Base-by-base conservation (phyloP, 2,329 filamentous ascomycete genomes). In the Microcyclospora tardicrescens region DNA sequence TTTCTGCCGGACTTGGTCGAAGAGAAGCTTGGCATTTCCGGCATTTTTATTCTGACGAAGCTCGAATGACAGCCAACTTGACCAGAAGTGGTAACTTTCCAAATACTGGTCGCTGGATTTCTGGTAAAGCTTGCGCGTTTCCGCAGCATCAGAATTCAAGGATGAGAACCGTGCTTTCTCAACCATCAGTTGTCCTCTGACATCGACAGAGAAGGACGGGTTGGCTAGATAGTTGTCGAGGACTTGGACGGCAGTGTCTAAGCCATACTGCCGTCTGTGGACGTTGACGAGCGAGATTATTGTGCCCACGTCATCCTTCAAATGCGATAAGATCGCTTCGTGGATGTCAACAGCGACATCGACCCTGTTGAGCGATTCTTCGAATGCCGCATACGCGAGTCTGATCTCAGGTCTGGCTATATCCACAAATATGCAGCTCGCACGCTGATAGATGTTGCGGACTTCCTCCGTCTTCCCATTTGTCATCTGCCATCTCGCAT, bases 381-480 rank as follows among this genome's bases (percentile, higher is more conserved):
- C 91, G 48, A 95, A 95, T 51, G 87, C 85, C 11, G 91, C 89
- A 66, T 87, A 96, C 57, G 93, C 84, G 43, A 96, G 69, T 40
- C 91, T 78, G 46, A 93, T 79, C 1, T 79, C 79, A 0, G 89
- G 86, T 41, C 81, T 72, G 49, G 85, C 84, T 52, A 96, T 81
- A 3, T 89, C 86, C 1, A 93, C 84, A 57, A 81, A 95, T 38
- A 93, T 64, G 36, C 77, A 86, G 48, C 82, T 79, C 9, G 89
- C 91, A 40, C 86, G 78, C 58, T 89, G 78, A 57, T 93, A 96
- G 46, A 96, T 91, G 60, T 84, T 87, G 41, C 91, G 81, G 5
- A 89, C 80, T 56, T 95, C 87, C 57, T 95, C 84, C 34, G 86
- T 78, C 59, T 93, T 94, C 49, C 71, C 77, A 56, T 93, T 84